Percentiles rank a stretch among this genome's conserved stretches.
Evolutionary conservation across 345 rosid genomes (phyloP).

Genomic region (Boechera divaricarpa): DNA sequence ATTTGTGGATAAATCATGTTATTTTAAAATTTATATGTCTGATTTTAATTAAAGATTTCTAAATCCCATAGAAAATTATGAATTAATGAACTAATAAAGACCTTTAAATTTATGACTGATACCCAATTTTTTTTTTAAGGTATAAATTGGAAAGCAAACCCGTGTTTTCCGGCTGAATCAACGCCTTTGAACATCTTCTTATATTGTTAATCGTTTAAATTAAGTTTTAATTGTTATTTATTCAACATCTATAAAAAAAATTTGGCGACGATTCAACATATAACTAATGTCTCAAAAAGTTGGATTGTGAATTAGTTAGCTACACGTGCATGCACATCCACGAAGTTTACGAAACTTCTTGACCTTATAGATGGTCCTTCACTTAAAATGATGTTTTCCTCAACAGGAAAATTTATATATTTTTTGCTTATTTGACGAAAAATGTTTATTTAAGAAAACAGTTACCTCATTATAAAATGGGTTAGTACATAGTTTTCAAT

Average conservation of each 20-base stretch:
- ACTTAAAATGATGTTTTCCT: slow-evolving; percentile 7
- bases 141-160: slow-evolving; percentile 28
- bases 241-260: neutral
- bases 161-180: slow-evolving; percentile 41
- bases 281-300: slow-evolving; percentile 40
- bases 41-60: no score
- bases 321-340: slow-evolving; percentile 39
- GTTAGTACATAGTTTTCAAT: neutral
- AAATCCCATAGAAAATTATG: no score
- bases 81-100: no score
- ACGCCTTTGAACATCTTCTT: slow-evolving; percentile 31
- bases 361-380: slow-evolving; percentile 15
- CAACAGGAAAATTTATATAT: no score
- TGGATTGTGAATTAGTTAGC: slow-evolving; percentile 27
- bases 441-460: neutral
- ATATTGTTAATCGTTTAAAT: neutral
- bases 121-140: neutral
- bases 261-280: slow-evolving; percentile 23
- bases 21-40: no score
- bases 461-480: neutral
- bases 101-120: neutral
- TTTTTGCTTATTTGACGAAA: neutral
- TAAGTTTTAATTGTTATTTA: neutral
- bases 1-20: no score
- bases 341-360: slow-evolving; percentile 23